Conservation (phyloP, 176 grass and related monocot genomes). For the Canna indica region DNA sequence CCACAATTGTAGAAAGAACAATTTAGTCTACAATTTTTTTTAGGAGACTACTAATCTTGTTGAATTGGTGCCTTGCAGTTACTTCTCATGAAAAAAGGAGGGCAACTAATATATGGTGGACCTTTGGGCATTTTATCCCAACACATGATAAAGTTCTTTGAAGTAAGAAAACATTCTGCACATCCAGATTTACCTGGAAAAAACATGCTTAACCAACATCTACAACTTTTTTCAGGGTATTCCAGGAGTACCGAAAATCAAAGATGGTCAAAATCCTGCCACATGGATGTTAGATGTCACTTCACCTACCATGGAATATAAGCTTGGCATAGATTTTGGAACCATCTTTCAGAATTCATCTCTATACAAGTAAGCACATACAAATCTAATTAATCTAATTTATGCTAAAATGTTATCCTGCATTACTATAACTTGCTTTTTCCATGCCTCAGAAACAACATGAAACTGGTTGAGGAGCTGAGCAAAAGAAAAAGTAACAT, state of each 20-base stretch:
- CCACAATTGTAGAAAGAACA: background rate
- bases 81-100: constrained; percentile 22
- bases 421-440: background rate
- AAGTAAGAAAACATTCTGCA: constrained; percentile 9
- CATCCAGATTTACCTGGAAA: background rate
- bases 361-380: constrained; percentile 9
- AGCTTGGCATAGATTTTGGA: constrained; percentile 20
- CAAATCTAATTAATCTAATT: background rate
- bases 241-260: constrained; percentile 25
- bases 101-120: constrained; percentile 13
- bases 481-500: constrained; percentile 33
- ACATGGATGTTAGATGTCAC: constrained; percentile 26
- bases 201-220: background rate
- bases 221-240: constrained; percentile 12
- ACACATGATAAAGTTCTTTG: constrained; percentile 14
- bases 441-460: constrained; percentile 46
- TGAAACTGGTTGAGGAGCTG: constrained; percentile 55
- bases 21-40: background rate
- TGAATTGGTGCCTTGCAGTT: constrained; percentile 5
- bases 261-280: constrained; percentile 26
- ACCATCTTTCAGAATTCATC: constrained; percentile 12
- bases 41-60: background rate
- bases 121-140: constrained; percentile 9
- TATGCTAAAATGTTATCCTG: background rate
- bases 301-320: constrained; percentile 30